Evolutionary conservation across 257 asterid species (phyloP).

Genomic region (Ocimum tenuiflorum): DNA sequence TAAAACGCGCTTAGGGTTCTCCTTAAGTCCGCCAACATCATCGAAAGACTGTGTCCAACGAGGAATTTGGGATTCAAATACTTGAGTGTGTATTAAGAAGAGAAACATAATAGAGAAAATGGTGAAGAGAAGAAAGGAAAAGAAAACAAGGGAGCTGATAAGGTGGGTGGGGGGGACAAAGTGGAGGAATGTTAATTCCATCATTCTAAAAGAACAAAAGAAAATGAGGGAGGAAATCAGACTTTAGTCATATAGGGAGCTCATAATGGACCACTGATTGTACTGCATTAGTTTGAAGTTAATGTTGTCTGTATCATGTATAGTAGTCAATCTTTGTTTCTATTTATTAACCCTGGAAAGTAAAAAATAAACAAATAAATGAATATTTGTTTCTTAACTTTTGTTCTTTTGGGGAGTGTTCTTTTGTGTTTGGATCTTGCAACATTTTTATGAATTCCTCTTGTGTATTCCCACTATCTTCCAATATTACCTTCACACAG

Average conservation of each 20-base stretch:
- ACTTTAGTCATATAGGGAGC: conserved; percentile 13
- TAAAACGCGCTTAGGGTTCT: too few relatives aligned
- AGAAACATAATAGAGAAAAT: too few relatives aligned
- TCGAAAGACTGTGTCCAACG: too few relatives aligned
- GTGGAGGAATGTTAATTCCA: conserved; percentile 74
- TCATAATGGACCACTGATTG: conserved; percentile 51
- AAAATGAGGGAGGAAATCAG: conserved; percentile 25
- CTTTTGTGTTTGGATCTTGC: conserved; percentile 12
- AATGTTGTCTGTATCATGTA: conserved; percentile 29
- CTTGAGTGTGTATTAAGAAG: too few relatives aligned
- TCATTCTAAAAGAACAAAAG: conserved; percentile 31
- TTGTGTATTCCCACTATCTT: neutral
- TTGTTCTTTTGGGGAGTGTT: neutral
- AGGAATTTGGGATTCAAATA: too few relatives aligned
- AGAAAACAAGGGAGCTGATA: neutral
- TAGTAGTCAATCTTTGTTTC: conserved; percentile 27
- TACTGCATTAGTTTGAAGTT: conserved; percentile 26
- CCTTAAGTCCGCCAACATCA: too few relatives aligned
- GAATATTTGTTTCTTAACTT: conserved; percentile 24
- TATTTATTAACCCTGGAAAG: neutral
- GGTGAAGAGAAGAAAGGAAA: too few relatives aligned
- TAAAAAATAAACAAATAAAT: too few relatives aligned
- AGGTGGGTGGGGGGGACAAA: conserved; percentile 60
- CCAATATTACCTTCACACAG: neutral
- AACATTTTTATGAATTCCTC: neutral